Evolutionary conservation across 495 filamentous ascomycete genomes (phyloP), one percentile per base, ranked within the genome.

Genomic region (Penicillium canescens): DNA sequence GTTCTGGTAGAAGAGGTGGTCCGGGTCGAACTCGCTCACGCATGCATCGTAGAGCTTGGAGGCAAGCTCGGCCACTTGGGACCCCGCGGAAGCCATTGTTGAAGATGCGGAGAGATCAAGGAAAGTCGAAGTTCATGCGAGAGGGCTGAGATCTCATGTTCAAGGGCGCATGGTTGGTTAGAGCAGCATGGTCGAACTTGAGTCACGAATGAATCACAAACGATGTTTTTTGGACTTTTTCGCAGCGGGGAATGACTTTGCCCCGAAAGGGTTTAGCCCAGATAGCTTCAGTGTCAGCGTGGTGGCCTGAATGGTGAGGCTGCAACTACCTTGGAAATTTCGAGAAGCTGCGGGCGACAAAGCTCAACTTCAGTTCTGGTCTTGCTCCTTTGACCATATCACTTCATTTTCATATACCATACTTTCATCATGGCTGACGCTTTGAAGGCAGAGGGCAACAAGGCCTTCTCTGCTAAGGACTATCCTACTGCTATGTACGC

Each of bases 371-470:
- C 49, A 28, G 18, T 43, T 43, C 39, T 43, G 44, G 26, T 52
- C 52, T 46, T 33, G 24, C 16, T 46, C 42, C 20, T 42, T 56
- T 56, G 46, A 57, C 28, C 40, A 37, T 34, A 18, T 23, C n/a
- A 40, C 16, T 46, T 31, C n/a, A n/a, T 36, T 53, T 49, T 18
- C 24, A n/a, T 40, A 42, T 43, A 34, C 6, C 18, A 51, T 3
- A 42, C 35, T 42, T 34, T 14, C 57, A 74, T 5, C 36, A 82
- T 82, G 79, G 77, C 79, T 55, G 77, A 82, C 67, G 72, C 78
- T 66, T 82, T 98, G 60, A 98, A 98, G 80, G 90, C 92, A 57
- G 86, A 92, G 68, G 94, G 94, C 79, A 98, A 98, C 78, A 95
- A 96, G 75, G 92, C 94, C 74, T 98, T 98, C 69, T 85, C 90